These are phyloP conservation scores for Psidium guajava DNA, from an alignment of 345 rosid species.

Conservation along the genomic window DNA sequence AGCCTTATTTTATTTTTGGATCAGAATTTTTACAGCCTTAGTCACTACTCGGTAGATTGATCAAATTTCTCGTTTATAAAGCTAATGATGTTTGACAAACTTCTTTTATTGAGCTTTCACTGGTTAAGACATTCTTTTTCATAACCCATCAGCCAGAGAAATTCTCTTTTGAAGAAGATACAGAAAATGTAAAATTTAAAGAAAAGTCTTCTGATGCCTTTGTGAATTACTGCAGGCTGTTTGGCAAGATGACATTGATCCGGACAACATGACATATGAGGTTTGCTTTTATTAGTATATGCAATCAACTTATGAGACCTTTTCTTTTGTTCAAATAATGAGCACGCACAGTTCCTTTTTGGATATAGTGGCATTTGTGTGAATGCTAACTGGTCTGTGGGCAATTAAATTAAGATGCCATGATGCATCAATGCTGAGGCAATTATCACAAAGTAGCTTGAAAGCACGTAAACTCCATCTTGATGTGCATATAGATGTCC, in stretches of 20 bases:
- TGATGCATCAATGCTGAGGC: neutral
- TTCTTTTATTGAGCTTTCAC: neutral
- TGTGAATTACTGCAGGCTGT: slow-evolving; percentile 26
- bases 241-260: slow-evolving; percentile 59
- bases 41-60: neutral
- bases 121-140: neutral
- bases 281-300: slow-evolving; percentile 16
- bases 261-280: slow-evolving; percentile 68
- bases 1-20: neutral
- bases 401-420: neutral
- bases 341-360: neutral
- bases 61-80: neutral
- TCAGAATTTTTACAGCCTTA: neutral
- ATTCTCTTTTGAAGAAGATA: neutral
- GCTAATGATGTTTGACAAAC: neutral
- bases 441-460: neutral
- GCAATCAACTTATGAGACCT: neutral
- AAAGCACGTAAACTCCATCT: neutral
- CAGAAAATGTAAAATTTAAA: neutral
- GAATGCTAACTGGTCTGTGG: neutral
- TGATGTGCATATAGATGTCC: neutral
- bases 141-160: neutral
- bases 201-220: neutral
- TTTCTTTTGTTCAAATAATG: neutral
- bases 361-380: neutral